Evolutionary conservation across 306 rosid genomes (phyloP).

Genomic region (Aeschynomene evenia): DNA sequence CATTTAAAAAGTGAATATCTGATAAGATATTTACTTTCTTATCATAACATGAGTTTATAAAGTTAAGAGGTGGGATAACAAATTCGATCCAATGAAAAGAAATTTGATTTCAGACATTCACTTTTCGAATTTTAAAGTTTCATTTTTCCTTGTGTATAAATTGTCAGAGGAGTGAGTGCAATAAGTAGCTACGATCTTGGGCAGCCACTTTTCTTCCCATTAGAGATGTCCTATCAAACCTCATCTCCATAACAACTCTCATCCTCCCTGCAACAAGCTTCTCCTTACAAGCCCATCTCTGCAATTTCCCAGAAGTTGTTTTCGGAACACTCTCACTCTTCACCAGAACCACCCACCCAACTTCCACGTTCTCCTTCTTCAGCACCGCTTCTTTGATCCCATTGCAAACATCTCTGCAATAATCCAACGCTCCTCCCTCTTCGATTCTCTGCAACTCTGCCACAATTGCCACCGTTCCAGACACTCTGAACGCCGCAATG

Average conservation of each 20-base stretch:
- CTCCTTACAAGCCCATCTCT: slow-evolving; percentile 58
- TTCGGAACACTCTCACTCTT: slow-evolving; percentile 58
- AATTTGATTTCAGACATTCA: too few relatives aligned
- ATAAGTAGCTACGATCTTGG: slow-evolving; percentile 33
- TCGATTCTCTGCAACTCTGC: slow-evolving; percentile 55
- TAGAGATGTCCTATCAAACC: slow-evolving; percentile 22
- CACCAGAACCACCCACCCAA: slow-evolving; percentile 67
- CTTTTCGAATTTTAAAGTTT: too few relatives aligned
- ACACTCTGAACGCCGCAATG: slow-evolving; percentile 49
- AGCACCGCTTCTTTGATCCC: slow-evolving; percentile 41
- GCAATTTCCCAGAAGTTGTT: slow-evolving; percentile 79
- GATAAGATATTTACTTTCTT: too few relatives aligned
- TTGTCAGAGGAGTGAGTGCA: slow-evolving; percentile 45
- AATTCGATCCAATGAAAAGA: too few relatives aligned
- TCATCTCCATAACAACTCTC: slow-evolving; percentile 52
- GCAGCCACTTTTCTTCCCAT: not conserved
- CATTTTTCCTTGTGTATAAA: too few relatives aligned
- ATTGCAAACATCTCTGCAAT: slow-evolving; percentile 46
- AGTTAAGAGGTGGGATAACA: too few relatives aligned
- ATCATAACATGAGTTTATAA: too few relatives aligned
- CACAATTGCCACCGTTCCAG: slow-evolving; percentile 37
- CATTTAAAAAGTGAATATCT: too few relatives aligned
- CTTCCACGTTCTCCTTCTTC: slow-evolving; percentile 46
- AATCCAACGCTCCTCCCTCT: slow-evolving; percentile 20
- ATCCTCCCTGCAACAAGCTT: slow-evolving; percentile 51